Evolutionary conservation across 345 rosid species (phyloP).

Genomic region (Ceriops tagal): DNA sequence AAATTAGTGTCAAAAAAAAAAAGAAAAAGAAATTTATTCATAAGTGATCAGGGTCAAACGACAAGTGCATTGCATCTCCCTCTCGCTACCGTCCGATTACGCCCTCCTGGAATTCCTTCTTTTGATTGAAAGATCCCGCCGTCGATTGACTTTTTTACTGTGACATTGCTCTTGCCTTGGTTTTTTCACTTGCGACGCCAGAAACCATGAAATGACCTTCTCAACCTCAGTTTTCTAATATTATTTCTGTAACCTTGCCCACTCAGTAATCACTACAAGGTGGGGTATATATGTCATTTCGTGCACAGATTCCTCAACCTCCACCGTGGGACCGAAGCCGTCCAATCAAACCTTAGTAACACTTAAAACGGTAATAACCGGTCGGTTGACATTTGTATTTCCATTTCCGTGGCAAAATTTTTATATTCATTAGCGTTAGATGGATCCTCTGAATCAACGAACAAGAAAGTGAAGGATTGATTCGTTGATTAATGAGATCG

Average conservation of each 20-base stretch:
- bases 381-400: constrained; percentile 5
- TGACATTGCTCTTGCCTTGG: neutral
- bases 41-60: neutral
- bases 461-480: neutral
- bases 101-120: neutral
- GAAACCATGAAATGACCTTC: constrained; percentile 1
- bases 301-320: neutral
- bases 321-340: neutral
- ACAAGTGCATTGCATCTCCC: neutral
- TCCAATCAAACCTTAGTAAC: constrained; percentile 12
- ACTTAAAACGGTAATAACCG: constrained; percentile 18
- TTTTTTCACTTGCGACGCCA: no score
- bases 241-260: neutral
- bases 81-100: constrained; percentile 1
- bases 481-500: neutral
- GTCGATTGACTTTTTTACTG: neutral
- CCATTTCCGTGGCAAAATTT: constrained; percentile 55
- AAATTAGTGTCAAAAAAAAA: no score
- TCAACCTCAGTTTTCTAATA: neutral
- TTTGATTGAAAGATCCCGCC: no score
- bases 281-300: constrained; percentile 22
- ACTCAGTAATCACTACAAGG: neutral
- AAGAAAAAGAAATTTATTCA: no score
- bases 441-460: neutral
- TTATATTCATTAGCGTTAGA: neutral